Conservation (phyloP, 75 land plant genomes). For the Cryptomeria japonica region DNA sequence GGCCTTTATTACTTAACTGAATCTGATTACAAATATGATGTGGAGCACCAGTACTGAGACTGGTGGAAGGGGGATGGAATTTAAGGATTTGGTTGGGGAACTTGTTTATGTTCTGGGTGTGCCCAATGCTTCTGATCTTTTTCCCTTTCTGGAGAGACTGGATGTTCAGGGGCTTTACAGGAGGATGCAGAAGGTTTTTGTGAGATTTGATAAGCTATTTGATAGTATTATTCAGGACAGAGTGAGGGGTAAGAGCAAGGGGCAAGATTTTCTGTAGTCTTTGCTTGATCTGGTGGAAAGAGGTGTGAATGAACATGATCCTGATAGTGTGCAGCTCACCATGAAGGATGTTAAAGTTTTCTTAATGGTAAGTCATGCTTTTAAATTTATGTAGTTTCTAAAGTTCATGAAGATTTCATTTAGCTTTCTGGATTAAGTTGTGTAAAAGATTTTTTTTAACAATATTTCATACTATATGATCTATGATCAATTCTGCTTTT, state of each 20-base stretch:
- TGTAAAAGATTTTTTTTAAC: too few species aligned
- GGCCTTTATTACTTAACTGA: background rate
- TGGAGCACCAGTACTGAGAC: conserved; percentile 2
- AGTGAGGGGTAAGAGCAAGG: background rate
- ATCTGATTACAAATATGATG: background rate
- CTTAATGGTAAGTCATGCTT: conserved; percentile 36
- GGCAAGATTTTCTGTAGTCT: conserved; percentile 37
- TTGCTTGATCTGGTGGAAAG: conserved; percentile 19
- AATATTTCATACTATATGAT: too few species aligned
- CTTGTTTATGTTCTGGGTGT: conserved; percentile 18
- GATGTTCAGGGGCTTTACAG: conserved; percentile 41
- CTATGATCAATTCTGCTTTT: too few species aligned
- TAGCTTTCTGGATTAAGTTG: too few species aligned
- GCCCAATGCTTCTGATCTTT: conserved; percentile 37
- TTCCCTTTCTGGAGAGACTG: conserved; percentile 25
- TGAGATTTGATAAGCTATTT: conserved; percentile 23
- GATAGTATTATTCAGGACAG: conserved; percentile 21
- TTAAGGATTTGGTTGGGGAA: conserved; percentile 18
- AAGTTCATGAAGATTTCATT: too few species aligned
- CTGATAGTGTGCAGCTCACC: conserved; percentile 22
- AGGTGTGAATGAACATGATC: conserved; percentile 18
- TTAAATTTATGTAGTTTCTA: too few species aligned
- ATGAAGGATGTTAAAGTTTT: conserved; percentile 34
- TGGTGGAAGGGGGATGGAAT: conserved; percentile 19
- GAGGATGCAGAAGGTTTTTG: conserved; percentile 8